Percentiles rank a stretch among this genome's conserved stretches.
Evolutionary conservation across 345 rosid genomes (phyloP).

Genomic region (Kernera saxatilis): DNA sequence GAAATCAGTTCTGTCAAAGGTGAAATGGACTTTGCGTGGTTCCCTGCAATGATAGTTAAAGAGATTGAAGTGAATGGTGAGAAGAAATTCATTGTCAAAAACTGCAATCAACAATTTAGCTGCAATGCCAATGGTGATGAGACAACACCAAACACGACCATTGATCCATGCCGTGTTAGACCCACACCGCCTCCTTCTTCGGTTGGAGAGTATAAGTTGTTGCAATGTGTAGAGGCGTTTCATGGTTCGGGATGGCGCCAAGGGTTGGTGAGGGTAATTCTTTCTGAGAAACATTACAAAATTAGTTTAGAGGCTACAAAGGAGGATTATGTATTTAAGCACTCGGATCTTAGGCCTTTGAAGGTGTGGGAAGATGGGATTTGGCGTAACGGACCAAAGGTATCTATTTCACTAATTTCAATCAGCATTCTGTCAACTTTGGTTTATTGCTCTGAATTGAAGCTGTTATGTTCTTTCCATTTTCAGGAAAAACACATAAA

Average conservation of each 20-base stretch:
- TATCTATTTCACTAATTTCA: constrained; percentile 14
- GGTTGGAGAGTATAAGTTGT: constrained; percentile 35
- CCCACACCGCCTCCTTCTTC: constrained; percentile 44
- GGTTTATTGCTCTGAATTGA: not conserved
- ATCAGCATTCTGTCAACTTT: not conserved
- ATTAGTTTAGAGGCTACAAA: constrained; percentile 41
- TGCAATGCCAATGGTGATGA: constrained; percentile 28
- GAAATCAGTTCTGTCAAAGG: constrained; percentile 40
- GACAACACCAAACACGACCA: not conserved
- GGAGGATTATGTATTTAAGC: constrained; percentile 30
- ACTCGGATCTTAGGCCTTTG: constrained; percentile 48
- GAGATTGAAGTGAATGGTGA: constrained; percentile 31
- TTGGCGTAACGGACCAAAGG: constrained; percentile 49
- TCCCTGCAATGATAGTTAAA: constrained; percentile 47
- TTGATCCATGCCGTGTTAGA: constrained; percentile 36
- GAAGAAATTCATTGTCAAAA: constrained; percentile 43
- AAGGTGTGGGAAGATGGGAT: constrained; percentile 50
- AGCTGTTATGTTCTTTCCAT: not conserved
- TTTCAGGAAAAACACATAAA: not conserved
- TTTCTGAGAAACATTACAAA: constrained; percentile 32
- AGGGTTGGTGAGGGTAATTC: constrained; percentile 51
- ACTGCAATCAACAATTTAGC: constrained; percentile 11
- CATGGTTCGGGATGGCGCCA: constrained; percentile 42
- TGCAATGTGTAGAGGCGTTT: constrained; percentile 46
- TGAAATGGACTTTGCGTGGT: constrained; percentile 39